phyloP scores from a whole-genome alignment of 1,139 yeast species.

The Kodamaea sp. region DNA sequence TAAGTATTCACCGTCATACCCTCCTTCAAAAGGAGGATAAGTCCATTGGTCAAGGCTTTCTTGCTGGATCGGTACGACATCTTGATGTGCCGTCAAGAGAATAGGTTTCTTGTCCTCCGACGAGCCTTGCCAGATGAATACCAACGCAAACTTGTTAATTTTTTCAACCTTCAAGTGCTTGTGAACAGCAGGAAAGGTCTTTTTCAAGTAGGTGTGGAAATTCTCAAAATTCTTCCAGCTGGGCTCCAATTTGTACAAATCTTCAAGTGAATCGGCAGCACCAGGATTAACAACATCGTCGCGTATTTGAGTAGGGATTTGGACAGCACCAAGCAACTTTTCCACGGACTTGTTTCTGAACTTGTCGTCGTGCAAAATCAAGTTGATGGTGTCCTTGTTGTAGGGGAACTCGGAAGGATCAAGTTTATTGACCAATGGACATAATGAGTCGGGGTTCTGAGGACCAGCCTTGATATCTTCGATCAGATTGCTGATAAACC shows the following conservation, averaged over 20 bases:
- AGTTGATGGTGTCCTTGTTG: constrained; percentile 23
- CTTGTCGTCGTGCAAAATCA: constrained; percentile 35
- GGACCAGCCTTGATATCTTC: too few species aligned
- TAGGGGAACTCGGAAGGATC: constrained; percentile 27
- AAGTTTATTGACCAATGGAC: constrained; percentile 36
- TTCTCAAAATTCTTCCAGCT: constrained; percentile 31
- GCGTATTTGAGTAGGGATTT: constrained; percentile 61
- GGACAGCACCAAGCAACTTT: constrained; percentile 55
- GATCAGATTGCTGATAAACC: too few species aligned
- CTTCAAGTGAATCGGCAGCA: constrained; percentile 22
- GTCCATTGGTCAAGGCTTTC: constrained; percentile 44
- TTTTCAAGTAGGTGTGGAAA: constrained; percentile 31
- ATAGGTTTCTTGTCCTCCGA: constrained; percentile 34
- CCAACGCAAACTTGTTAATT: constrained; percentile 34
- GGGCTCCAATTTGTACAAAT: constrained; percentile 24
- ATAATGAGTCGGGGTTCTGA: constrained; percentile 26
- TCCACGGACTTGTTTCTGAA: constrained; percentile 43
- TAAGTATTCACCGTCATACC: constrained; percentile 38
- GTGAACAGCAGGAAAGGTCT: constrained; percentile 35
- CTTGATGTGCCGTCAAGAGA: constrained; percentile 50
- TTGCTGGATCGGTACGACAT: constrained; percentile 50
- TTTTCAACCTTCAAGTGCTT: constrained; percentile 30
- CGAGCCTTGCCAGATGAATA: constrained; percentile 40
- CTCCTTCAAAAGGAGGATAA: constrained; percentile 45
- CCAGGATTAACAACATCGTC: constrained; percentile 46